Evolutionary conservation across 164 flowering plant genomes (phyloP).

Genomic region (Vitis rotundifolia): DNA sequence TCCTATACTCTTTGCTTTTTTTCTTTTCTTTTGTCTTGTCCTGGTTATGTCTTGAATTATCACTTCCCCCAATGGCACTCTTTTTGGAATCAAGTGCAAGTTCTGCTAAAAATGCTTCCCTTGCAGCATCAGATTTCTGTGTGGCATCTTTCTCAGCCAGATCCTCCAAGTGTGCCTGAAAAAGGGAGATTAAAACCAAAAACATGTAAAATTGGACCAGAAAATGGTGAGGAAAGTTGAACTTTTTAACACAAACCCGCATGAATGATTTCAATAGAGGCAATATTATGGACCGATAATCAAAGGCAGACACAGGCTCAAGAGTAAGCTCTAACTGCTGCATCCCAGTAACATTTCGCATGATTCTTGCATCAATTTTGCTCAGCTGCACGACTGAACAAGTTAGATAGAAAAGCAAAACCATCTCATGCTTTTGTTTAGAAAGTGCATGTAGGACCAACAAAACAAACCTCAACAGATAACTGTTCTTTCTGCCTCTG

Average conservation of each 20-base stretch:
- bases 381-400: slow-evolving; percentile 67
- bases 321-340: slow-evolving; percentile 83
- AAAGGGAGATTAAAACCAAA: slow-evolving; percentile 17
- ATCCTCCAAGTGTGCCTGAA: slow-evolving; percentile 84
- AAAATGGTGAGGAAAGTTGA: slow-evolving; percentile 3
- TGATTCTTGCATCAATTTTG: slow-evolving; percentile 83
- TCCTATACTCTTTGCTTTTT: slow-evolving; percentile 68
- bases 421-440: not conserved
- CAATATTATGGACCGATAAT: slow-evolving; percentile 71
- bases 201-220: not conserved
- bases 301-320: slow-evolving; percentile 62
- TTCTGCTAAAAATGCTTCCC: slow-evolving; percentile 94
- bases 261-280: slow-evolving; percentile 77
- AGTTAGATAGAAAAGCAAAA: slow-evolving; percentile 20
- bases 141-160: slow-evolving; percentile 92
- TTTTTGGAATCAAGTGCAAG: slow-evolving; percentile 86
- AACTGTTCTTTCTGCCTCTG: slow-evolving; percentile 85
- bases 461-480: slow-evolving; percentile 67
- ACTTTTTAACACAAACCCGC: slow-evolving; percentile 54
- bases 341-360: slow-evolving; percentile 71
- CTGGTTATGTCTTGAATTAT: slow-evolving; percentile 45
- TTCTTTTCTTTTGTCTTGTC: slow-evolving; percentile 87
- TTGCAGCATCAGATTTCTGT: slow-evolving; percentile 96
- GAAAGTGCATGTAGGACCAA: slow-evolving; percentile 12
- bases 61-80: slow-evolving; percentile 47